Evolutionary conservation across 208 protist genomes (phyloP), one percentile per base, ranked within the genome.

Genomic region (Leishmania guyanensis): DNA sequence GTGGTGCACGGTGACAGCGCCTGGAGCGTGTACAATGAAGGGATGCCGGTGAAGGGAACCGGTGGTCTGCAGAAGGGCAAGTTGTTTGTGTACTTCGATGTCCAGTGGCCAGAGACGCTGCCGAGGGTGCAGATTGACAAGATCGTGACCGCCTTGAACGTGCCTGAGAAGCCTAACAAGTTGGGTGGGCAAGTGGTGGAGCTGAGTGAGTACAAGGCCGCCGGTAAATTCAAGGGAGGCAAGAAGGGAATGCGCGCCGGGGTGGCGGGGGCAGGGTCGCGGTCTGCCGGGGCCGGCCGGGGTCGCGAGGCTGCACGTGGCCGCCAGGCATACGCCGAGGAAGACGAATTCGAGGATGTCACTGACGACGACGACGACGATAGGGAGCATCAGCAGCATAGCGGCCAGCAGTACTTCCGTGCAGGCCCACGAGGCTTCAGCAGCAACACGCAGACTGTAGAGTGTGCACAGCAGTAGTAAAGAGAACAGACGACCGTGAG

Each of bases 41-140:
- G 97, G 26, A 98, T 98, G 95, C 97, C 97, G 16, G 71, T 91
- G 17, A 89, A 93, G 43, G 90, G 92, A 75, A 96, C 90, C 3
- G 91, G 91, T 62, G 93, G 92, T 68, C 85, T 90, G 36, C 84
- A 93, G 62, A 86, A 89, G 2, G 97, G 97, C 16, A 95, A 93
- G 70, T 81, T 98, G 50, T 91, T 94, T 78, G 78, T 98, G 14
- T 82, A 92, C 80, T 98, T 99, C 75, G 86, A 90, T 14, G 90
- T 98, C 36, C 83, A 94, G 79, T 98, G 95, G 90, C 97, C 97
- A 0, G 78, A 77, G 56, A 80, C 84, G 78, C 84, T 97, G 75
- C 80, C 87, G 36, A 50, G 36, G 29, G 78, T 58, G 50, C 77
- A 85, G 76, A 51, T 95, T 22, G 54, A 87, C 39, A 51, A 74